Conservation (phyloP, 108 stramenopile species). For the Nitzschia sp. region DNA sequence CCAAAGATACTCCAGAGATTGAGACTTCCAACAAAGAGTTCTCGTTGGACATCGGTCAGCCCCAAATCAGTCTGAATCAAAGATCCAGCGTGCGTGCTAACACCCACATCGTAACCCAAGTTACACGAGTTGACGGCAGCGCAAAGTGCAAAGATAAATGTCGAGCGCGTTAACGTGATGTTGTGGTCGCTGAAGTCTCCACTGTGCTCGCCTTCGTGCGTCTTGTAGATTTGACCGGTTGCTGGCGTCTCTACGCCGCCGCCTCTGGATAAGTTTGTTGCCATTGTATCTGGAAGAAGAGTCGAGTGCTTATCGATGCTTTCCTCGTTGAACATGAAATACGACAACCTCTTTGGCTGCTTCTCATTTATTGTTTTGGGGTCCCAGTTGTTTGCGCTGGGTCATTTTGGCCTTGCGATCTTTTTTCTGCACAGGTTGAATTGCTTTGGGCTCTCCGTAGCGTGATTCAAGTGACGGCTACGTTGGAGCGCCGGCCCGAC, state of each 20-base stretch:
- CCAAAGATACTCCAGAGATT: conserved; percentile 83
- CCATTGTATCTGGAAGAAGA: too few species aligned
- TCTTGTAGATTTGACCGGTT: conserved; percentile 1
- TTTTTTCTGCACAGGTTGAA: too few species aligned
- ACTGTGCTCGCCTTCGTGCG: conserved; percentile 52
- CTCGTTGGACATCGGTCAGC: conserved; percentile 59
- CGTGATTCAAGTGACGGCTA: too few species aligned
- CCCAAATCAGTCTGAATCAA: conserved; percentile 45
- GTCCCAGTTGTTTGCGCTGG: too few species aligned
- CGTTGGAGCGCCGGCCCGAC: too few species aligned
- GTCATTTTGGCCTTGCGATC: too few species aligned
- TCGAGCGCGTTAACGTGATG: conserved; percentile 27
- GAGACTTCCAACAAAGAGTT: conserved; percentile 73
- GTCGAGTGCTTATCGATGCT: too few species aligned
- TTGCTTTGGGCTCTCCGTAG: too few species aligned
- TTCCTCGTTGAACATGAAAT: too few species aligned
- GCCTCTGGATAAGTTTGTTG: neutral
- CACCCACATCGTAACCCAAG: conserved; percentile 66
- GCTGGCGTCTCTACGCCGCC: neutral
- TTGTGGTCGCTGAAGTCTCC: conserved; percentile 33
- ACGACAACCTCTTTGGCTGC: too few species aligned
- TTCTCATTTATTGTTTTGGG: too few species aligned
- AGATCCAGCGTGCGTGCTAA: conserved; percentile 44
- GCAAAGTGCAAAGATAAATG: conserved; percentile 60
- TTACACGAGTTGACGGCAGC: conserved; percentile 87